Conservation (phyloP, 108 stramenopile genomes). For the Bacterosira constricta region DNA sequence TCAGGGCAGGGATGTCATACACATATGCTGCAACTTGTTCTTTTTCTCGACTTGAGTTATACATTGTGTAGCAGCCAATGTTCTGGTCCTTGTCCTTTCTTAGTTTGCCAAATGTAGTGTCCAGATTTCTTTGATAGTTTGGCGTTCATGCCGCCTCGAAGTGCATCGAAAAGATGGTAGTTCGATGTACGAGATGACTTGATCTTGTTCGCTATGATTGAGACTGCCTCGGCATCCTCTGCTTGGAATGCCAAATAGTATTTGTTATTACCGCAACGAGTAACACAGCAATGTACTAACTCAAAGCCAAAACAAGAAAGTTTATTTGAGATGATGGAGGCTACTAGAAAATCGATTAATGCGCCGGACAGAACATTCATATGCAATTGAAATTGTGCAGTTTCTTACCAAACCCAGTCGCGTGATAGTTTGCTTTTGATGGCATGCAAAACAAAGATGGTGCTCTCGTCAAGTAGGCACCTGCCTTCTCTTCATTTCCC, state of each 20-base stretch:
- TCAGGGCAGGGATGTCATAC: conserved; percentile 55
- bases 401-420: conserved; percentile 11
- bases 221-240: conserved; percentile 11
- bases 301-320: too few species aligned
- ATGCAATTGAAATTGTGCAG: too few species aligned
- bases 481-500: not conserved
- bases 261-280: conserved; percentile 17
- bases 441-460: conserved; percentile 20
- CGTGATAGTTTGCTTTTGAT: conserved; percentile 15
- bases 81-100: conserved; percentile 47
- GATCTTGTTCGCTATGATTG: conserved; percentile 27
- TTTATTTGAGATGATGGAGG: too few species aligned
- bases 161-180: conserved; percentile 76
- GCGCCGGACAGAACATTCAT: too few species aligned
- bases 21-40: conserved; percentile 63
- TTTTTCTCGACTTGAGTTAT: conserved; percentile 42
- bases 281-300: conserved; percentile 24
- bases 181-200: conserved; percentile 51
- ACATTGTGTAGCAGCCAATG: conserved; percentile 45
- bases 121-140: conserved; percentile 71
- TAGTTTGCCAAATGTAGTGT: conserved; percentile 75
- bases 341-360: not conserved
- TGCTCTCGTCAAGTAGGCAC: not conserved
- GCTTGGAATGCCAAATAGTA: conserved; percentile 32
- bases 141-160: conserved; percentile 47